Evolutionary conservation across 768 basidiomycete species (phyloP).

Genomic region (Mycena chlorophos): DNA sequence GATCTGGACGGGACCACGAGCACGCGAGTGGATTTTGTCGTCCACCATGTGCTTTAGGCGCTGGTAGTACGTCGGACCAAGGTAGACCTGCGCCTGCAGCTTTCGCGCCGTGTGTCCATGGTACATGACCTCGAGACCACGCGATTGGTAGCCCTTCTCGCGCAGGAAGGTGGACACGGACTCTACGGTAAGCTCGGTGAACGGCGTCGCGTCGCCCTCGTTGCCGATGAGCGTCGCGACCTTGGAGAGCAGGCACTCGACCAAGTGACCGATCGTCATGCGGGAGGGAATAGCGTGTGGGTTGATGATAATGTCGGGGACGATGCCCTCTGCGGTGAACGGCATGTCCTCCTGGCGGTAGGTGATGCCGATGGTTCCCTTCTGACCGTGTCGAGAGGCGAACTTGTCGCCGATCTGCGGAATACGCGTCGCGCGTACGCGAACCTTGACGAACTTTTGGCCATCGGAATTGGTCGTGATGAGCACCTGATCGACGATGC

Average conservation of each 20-base stretch:
- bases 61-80: conserved; percentile 99
- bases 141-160: conserved; percentile 91
- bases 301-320: conserved; percentile 97
- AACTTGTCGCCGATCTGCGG: conserved; percentile 99
- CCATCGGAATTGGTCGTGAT: conserved; percentile 96
- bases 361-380: conserved; percentile 99
- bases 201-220: conserved; percentile 98
- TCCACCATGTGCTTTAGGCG: conserved; percentile 99
- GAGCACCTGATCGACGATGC: conserved; percentile 95
- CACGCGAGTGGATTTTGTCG: conserved; percentile 98
- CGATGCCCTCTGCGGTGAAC: conserved; percentile 95
- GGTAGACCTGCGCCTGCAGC: conserved; percentile 95
- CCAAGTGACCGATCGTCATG: conserved; percentile 99
- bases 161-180: conserved; percentile 91
- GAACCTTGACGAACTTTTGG: conserved; percentile 97
- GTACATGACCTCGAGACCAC: conserved; percentile 97
- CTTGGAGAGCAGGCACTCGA: conserved; percentile 96
- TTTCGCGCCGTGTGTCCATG: conserved; percentile 99
- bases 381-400: conserved; percentile 98
- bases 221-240: conserved; percentile 94
- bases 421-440: conserved; percentile 91
- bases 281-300: conserved; percentile 99
- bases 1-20: conserved; percentile 96
- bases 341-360: conserved; percentile 99
- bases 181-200: conserved; percentile 97